phyloP scores from a whole-genome alignment of 257 asterid genomes.

The Cinchona pubescens region DNA sequence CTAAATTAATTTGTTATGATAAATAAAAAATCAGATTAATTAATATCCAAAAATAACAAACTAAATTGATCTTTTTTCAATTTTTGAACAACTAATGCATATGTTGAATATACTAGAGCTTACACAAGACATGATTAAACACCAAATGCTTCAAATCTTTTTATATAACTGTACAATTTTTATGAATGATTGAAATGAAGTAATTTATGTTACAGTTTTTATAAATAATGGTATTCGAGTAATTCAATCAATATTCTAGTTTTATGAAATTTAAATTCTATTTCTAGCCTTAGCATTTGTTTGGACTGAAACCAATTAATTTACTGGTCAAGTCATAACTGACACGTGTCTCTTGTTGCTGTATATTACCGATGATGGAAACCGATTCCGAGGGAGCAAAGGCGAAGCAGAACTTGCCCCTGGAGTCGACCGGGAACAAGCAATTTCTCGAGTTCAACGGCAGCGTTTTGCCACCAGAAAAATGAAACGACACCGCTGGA shows the following conservation, averaged over 20 bases:
- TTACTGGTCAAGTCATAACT: conserved; percentile 48
- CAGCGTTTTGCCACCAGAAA: conserved; percentile 42
- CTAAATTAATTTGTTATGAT: too few species aligned
- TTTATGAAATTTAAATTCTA: too few species aligned
- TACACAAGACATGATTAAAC: too few species aligned
- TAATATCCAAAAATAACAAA: too few species aligned
- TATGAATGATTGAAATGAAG: too few species aligned
- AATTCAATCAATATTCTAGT: too few species aligned
- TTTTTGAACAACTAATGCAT: too few species aligned
- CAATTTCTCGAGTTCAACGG: conserved; percentile 42
- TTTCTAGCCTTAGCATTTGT: conserved; percentile 46
- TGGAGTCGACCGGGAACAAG: conserved; percentile 49
- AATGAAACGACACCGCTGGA: conserved; percentile 55
- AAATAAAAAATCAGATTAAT: too few species aligned
- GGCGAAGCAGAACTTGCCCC: conserved; percentile 60
- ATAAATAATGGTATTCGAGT: not conserved
- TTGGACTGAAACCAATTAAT: conserved; percentile 52
- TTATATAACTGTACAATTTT: not conserved
- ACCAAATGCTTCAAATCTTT: not conserved
- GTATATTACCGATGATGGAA: conserved; percentile 66
- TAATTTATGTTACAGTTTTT: not conserved
- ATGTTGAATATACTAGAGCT: too few species aligned
- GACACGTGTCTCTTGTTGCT: conserved; percentile 77
- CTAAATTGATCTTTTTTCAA: too few species aligned
- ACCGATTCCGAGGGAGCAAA: conserved; percentile 51